Evolutionary conservation across 176 grass and related monocot species (phyloP), one percentile per base, ranked within the genome.

Genomic region (Rhynchospora tenuis): DNA sequence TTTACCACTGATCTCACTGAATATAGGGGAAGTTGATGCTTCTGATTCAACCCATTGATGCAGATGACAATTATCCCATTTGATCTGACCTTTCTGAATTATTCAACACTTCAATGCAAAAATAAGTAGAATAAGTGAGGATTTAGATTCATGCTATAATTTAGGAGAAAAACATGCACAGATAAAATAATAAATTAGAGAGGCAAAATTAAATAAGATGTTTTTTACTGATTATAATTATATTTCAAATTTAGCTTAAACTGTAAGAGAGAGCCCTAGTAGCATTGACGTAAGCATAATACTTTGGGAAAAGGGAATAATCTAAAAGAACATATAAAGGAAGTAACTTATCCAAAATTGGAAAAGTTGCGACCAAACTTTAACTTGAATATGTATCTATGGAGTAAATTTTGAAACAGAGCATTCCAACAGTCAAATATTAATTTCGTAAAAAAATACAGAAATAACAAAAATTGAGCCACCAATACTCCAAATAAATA

Each of bases 11-110:
- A 48, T 64, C 11, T 19, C 28, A 38, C 7, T 61, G 19, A 27
- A 19, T 28, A 6, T 67, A 5, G 60, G 22, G 9, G 43, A 64
- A 27, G 8, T 24, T 26, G 59, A 29, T 7, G 15, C 14, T 43
- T 61, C 24, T 11, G 19, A 20, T 82, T 64, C 20, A 82, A 45
- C 60, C 80, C 60, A 82, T 67, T 17, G 59, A 81, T 82, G 42
- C 61, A 64, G 58, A 43, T 64, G 11, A 61, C 5, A 64, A 64
- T 45, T 81, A 81, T 64, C 20, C 43, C 19, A 45, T 14, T 82
- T 44, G 23, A 16, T 55, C 48, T 55, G 6, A 54, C 23, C 47
- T 55, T 76, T 52, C 45, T 54, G 24, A 51, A 54, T 50, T 23
- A 14, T 72, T 26, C 5, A 76, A 76, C 73, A 54, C 73, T 76